These are phyloP conservation scores for Symbiotaphrina buchneri DNA, from an alignment of 495 filamentous ascomycete species.

Conservation along the genomic window DNA sequence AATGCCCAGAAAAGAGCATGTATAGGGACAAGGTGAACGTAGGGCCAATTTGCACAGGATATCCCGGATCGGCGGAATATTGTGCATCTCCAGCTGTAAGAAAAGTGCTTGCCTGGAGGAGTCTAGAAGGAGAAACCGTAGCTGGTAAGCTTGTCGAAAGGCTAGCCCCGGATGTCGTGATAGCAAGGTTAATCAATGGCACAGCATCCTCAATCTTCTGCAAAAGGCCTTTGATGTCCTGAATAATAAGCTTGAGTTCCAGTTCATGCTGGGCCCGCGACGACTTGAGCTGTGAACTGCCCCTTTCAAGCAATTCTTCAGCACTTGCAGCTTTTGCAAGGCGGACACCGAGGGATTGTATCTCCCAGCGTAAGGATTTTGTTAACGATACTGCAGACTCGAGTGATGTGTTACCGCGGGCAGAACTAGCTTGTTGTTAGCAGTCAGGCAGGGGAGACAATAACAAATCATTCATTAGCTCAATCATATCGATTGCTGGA, in stretches of 20 bases:
- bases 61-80: slow-evolving; percentile 38
- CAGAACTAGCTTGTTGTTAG: slow-evolving; percentile 28
- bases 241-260: slow-evolving; percentile 47
- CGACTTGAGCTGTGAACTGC: slow-evolving; percentile 22
- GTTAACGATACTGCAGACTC: slow-evolving; percentile 76
- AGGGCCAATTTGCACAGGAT: slow-evolving; percentile 67
- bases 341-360: slow-evolving; percentile 61
- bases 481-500: slow-evolving; percentile 83
- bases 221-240: slow-evolving; percentile 56
- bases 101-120: slow-evolving; percentile 86
- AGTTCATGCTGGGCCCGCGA: slow-evolving; percentile 21
- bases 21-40: slow-evolving; percentile 80
- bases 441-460: background rate
- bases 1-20: slow-evolving; percentile 83
- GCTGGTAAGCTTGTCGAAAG: slow-evolving; percentile 56
- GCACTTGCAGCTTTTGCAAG: slow-evolving; percentile 45
- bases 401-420: slow-evolving; percentile 83
- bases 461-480: slow-evolving; percentile 35
- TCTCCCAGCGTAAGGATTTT: slow-evolving; percentile 69
- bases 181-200: slow-evolving; percentile 81
- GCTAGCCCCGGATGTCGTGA: slow-evolving; percentile 82
- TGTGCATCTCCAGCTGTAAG: slow-evolving; percentile 74
- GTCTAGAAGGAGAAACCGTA: slow-evolving; percentile 71
- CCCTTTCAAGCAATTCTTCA: slow-evolving; percentile 32
- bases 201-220: slow-evolving; percentile 77